Percentiles rank a stretch among this genome's conserved stretches.
Evolutionary conservation across 179 eudicot genomes (phyloP).

Genomic region (Beta corolliflora): DNA sequence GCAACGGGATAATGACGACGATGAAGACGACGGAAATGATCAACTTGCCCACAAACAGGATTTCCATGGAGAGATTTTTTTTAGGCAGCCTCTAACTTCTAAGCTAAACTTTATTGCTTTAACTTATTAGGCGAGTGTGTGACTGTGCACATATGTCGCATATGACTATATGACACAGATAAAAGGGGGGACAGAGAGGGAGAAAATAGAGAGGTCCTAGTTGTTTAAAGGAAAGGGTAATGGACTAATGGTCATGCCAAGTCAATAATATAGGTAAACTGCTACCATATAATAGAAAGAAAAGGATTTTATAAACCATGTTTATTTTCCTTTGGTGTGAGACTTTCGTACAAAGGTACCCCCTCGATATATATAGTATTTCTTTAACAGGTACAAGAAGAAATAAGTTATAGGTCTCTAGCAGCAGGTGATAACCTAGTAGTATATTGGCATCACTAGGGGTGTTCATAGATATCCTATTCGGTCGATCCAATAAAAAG

Average conservation of each 20-base stretch:
- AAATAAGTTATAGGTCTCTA: no score
- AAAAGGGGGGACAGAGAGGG: background rate
- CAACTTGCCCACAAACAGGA: background rate
- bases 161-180: background rate
- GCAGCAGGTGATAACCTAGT: no score
- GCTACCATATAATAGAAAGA: background rate
- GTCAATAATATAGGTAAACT: slow-evolving; percentile 24
- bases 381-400: background rate
- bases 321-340: no score
- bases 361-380: no score
- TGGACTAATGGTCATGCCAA: background rate
- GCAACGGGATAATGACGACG: background rate
- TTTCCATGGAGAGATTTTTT: slow-evolving; percentile 6
- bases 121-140: background rate
- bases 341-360: background rate
- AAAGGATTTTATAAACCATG: no score
- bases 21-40: background rate
- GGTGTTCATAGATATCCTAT: no score
- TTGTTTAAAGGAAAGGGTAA: slow-evolving; percentile 4
- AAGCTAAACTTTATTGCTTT: background rate
- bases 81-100: background rate
- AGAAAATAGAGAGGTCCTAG: background rate
- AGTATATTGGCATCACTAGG: no score
- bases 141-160: background rate
- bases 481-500: no score